Base-by-base conservation (phyloP, 768 basidiomycete species). In the Hygrophoropsis aurantiaca region DNA sequence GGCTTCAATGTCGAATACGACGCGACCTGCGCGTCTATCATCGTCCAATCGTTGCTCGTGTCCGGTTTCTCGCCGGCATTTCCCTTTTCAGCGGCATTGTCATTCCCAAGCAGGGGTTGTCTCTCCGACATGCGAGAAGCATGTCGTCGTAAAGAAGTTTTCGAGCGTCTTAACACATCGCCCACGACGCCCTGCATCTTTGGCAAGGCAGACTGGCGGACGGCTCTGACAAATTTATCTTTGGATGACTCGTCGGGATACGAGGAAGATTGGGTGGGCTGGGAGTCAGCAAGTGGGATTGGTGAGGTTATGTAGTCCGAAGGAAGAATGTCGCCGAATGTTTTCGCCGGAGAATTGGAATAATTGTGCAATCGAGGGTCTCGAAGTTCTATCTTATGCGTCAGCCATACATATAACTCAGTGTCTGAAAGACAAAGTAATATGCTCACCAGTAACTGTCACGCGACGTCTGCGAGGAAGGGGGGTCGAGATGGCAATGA, bases 311-410 rank as follows among this genome's bases (percentile, higher is more conserved):
- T 79, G n/a, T 71, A 63, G 7, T 65, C 54, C 4, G 72, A 44
- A 2, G 79, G 75, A 9, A 81, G 63, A 16, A 81, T 72, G 33
- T 79, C 75, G 32, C 65, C 64, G 52, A 80, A 80, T 4, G 75
- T 73, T 38, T 64, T 58, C 32, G 61, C 50, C 1, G 60, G 58
- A n/a, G 41, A 53, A n/a, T 40, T 38, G 11, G 56, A 55, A 51
- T 55, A 56, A 11, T 52, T 50, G 48, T 53, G 42, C n/a, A 68
- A 27, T 0, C 58, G 54, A 1, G 66, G 61, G 15, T 68, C 61
- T 6, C 19, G 55, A 11, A 46, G 40, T 32, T 66, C 64, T 68
- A 34, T 23, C 21, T 35, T n/a, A 15, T 34, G 40, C n/a, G n/a
- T n/a, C n/a, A n/a, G 37, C 42, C 54, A 13, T 50, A 5, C 3